phyloP scores from a whole-genome alignment of 352 stramenopile genomes.

The Pythium insidiosum region DNA sequence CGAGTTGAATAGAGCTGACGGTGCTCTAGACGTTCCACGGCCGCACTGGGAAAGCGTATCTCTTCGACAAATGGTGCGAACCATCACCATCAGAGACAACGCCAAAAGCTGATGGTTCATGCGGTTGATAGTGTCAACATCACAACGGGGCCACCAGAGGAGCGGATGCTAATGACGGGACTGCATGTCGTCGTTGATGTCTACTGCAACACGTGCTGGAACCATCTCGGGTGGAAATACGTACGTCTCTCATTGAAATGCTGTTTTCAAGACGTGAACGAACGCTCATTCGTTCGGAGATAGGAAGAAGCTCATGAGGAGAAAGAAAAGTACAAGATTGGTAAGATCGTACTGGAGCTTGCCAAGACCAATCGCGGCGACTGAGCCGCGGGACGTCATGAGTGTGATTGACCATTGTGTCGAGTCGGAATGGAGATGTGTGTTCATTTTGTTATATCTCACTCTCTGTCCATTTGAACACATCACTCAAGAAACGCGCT shows the following conservation, averaged over 20 bases:
- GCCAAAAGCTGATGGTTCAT: too few species aligned
- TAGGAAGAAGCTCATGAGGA: conserved; percentile 89
- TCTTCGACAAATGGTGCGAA: conserved; percentile 91
- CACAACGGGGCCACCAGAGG: conserved; percentile 74
- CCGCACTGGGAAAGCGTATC: conserved; percentile 84
- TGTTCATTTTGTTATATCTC: neutral
- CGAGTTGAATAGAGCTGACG: neutral
- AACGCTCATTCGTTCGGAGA: neutral
- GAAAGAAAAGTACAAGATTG: conserved; percentile 95
- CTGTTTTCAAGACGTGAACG: neutral
- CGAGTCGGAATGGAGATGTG: neutral
- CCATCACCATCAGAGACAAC: too few species aligned
- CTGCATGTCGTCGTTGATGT: conserved; percentile 92
- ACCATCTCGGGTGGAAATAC: conserved; percentile 93
- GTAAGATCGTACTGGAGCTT: conserved; percentile 96
- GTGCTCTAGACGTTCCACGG: conserved; percentile 64
- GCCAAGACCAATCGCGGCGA: conserved; percentile 69
- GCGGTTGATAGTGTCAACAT: conserved; percentile 92
- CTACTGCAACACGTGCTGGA: conserved; percentile 90
- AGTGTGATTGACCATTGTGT: neutral
- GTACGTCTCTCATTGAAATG: too few species aligned
- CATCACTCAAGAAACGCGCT: conserved; percentile 36
- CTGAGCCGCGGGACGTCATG: neutral
- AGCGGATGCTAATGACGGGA: conserved; percentile 91
- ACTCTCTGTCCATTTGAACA: neutral